phyloP scores from a whole-genome alignment of 202 grass and related monocot species.

The Zizania palustris region DNA sequence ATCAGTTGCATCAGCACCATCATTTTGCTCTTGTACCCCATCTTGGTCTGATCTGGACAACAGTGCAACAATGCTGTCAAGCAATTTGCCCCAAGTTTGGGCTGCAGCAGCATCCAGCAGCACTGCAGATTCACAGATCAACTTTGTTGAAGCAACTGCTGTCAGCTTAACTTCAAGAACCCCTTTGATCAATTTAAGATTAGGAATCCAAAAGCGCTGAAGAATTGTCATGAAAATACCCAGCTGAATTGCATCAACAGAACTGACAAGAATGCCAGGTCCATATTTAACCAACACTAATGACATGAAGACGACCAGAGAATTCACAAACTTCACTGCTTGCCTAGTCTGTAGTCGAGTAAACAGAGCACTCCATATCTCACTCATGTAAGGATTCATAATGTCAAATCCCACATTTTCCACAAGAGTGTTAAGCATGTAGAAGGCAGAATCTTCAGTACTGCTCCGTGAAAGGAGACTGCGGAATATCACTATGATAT shows the following conservation, averaged over 20 bases:
- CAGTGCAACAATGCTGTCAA: constrained; percentile 69
- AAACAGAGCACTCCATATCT: constrained; percentile 87
- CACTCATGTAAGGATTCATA: constrained; percentile 66
- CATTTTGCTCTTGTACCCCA: constrained; percentile 69
- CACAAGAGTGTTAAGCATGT: constrained; percentile 85
- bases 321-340: constrained; percentile 88
- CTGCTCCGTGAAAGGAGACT: constrained; percentile 58
- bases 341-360: constrained; percentile 66
- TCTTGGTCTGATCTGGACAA: constrained; percentile 73
- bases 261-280: constrained; percentile 67
- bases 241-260: constrained; percentile 72
- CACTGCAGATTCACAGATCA: constrained; percentile 76
- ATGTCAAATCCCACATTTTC: constrained; percentile 87
- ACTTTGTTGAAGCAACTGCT: constrained; percentile 83
- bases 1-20: constrained; percentile 53
- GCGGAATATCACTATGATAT: constrained; percentile 73
- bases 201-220: constrained; percentile 88
- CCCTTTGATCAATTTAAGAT: constrained; percentile 83
- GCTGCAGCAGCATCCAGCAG: constrained; percentile 66
- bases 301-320: constrained; percentile 84
- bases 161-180: constrained; percentile 79
- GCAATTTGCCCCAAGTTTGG: constrained; percentile 88
- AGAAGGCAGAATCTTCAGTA: constrained; percentile 93
- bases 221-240: constrained; percentile 71
- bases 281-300: constrained; percentile 85